Evolutionary conservation across 371 early-diverging fungal genomes (phyloP).

Genomic region (Saksenaea vasiformis): DNA sequence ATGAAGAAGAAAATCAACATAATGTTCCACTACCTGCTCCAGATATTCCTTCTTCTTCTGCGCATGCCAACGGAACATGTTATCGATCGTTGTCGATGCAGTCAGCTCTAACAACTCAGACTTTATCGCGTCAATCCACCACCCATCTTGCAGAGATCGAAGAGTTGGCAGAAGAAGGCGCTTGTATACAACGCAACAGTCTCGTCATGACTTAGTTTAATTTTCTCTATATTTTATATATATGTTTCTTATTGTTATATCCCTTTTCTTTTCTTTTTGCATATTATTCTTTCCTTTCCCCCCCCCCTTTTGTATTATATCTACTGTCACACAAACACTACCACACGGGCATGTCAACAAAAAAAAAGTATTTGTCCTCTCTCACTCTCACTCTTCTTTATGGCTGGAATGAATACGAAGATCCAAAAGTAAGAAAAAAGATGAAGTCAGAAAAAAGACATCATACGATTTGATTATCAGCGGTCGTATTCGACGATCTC

Average conservation of each 20-base stretch:
- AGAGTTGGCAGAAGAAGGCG: slow-evolving; percentile 8
- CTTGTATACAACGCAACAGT: slow-evolving; percentile 3
- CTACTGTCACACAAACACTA: background rate
- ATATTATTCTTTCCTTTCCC: background rate
- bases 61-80: background rate
- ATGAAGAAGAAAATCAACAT: slow-evolving; percentile 9
- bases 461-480: no score
- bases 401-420: background rate
- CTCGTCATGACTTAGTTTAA: background rate
- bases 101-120: slow-evolving; percentile 13
- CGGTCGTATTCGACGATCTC: no score
- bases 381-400: background rate
- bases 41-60: slow-evolving; percentile 3
- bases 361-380: background rate
- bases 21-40: background rate
- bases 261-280: background rate
- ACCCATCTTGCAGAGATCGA: slow-evolving; percentile 24
- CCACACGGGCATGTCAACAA: background rate
- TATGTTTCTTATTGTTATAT: background rate
- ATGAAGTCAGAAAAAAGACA: background rate
- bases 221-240: background rate
- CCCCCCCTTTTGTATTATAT: background rate
- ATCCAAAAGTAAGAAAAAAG: background rate
- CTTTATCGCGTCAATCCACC: slow-evolving; percentile 25
- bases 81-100: slow-evolving; percentile 10